phyloP scores from a whole-genome alignment of 345 rosid species.

The Eucalyptus leucophloia region DNA sequence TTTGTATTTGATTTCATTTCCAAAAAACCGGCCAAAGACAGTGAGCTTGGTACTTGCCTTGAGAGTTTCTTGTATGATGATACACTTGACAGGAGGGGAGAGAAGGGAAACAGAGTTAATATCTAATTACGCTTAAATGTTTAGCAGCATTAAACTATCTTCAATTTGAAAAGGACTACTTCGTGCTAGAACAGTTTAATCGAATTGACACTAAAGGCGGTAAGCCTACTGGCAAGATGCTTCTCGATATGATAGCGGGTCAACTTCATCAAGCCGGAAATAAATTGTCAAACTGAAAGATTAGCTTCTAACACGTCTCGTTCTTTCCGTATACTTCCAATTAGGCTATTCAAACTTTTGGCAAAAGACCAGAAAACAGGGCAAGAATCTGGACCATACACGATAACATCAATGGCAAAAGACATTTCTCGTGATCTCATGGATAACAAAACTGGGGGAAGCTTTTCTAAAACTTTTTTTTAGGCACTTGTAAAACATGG shows the following conservation, averaged over 20 bases:
- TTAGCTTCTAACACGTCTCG: too few species aligned
- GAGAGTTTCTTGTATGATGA: not conserved
- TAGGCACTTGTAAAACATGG: not conserved
- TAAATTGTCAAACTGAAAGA: too few species aligned
- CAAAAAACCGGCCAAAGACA: not conserved
- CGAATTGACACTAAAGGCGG: not conserved
- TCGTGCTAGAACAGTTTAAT: too few species aligned
- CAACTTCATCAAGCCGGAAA: not conserved
- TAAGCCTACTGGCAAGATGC: not conserved
- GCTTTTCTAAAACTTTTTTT: not conserved
- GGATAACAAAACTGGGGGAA: not conserved
- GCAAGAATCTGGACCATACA: not conserved
- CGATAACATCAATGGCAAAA: not conserved
- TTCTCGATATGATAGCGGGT: not conserved
- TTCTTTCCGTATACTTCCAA: not conserved
- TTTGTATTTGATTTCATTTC: not conserved
- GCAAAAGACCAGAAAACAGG: not conserved
- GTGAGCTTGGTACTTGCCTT: not conserved
- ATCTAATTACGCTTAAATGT: too few species aligned
- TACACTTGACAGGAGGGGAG: not conserved
- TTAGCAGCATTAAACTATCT: too few species aligned
- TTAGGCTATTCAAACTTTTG: not conserved
- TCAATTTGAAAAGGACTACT: too few species aligned
- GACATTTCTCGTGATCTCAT: not conserved
- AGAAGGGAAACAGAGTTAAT: not conserved